Conservation (phyloP, 164 flowering plant species). For the Umbilicus rupestris region DNA sequence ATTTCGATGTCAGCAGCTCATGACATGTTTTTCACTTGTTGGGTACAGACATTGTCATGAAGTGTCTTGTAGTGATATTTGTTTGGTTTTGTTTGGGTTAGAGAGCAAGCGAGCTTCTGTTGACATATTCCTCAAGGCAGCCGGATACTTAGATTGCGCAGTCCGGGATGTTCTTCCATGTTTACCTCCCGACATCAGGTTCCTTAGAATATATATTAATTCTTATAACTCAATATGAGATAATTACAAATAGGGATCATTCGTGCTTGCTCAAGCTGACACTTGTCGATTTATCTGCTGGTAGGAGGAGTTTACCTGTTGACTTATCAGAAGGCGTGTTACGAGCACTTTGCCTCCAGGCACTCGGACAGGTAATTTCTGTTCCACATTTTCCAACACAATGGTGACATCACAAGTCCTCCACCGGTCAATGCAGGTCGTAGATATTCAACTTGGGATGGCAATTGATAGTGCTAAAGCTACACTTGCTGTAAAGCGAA, state of each 20-base stretch:
- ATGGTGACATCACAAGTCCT: no score
- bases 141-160: slow-evolving; percentile 93
- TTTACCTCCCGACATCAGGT: slow-evolving; percentile 71
- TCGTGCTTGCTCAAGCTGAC: no score
- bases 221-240: no score
- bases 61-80: background rate
- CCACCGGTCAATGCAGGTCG: slow-evolving; percentile 36
- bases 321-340: slow-evolving; percentile 85
- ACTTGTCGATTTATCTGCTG: slow-evolving; percentile 1
- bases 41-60: background rate
- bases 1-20: background rate
- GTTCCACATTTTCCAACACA: background rate
- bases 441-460: slow-evolving; percentile 93
- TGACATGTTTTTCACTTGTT: background rate
- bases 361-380: slow-evolving; percentile 76
- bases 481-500: slow-evolving; percentile 89
- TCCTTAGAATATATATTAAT: background rate
- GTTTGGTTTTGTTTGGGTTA: slow-evolving; percentile 16
- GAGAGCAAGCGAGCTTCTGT: slow-evolving; percentile 72
- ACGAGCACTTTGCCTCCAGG: slow-evolving; percentile 85
- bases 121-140: slow-evolving; percentile 81
- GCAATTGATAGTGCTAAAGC: slow-evolving; percentile 97
- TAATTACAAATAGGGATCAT: no score
- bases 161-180: slow-evolving; percentile 76
- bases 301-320: slow-evolving; percentile 76